Evolutionary conservation across 306 rosid species (phyloP), one percentile per base, ranked within the genome.

Genomic region (Fragaria iinumae): DNA sequence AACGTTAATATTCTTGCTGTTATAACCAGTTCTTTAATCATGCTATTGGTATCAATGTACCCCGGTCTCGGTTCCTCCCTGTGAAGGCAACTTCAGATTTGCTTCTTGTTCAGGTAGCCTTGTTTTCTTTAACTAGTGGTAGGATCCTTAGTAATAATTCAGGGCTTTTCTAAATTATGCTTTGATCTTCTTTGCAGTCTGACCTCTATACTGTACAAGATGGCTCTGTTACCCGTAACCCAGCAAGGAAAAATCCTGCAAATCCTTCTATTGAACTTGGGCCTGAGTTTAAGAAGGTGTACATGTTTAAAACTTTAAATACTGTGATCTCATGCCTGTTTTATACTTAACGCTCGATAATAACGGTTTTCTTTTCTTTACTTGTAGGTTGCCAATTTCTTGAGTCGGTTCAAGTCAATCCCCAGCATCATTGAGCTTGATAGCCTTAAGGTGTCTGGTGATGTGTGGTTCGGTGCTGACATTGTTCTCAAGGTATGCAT

Each of bases 71-170:
- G 48, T 95, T 95, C 85, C 99, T 95, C 80, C 99, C 99, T 0
- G 99, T 95, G 79, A 95, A 95, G 87, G 96, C 96, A 79, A 84
- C 99, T 83, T 95, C 99, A 3, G 99, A 95, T 86, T 92, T 95
- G 90, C 99, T 95, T 81, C 99, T 95, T 86, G 97, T 95, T 81
- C 95, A 95, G 97, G 98, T 90, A 70, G 62, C 55, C 52, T 63
- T 72, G 66, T 76, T 78, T 81, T 79, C 50, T 56, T 68, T 48
- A 70, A 11, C 81, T 66, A 20, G 75, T 18, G 62, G 20, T 47
- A 53, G 32, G 66, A 62, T 71, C 66, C 83, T 41, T 73, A 59
- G 47, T 62, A 25, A 38, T 74, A 32, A 34, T 74, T 75, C 71
- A 25, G 64, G 11, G 68, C 62, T 60, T 55, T 68, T 67, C 77